Base-by-base conservation (phyloP, 345 rosid species). In the Carallia pectinifolia region DNA sequence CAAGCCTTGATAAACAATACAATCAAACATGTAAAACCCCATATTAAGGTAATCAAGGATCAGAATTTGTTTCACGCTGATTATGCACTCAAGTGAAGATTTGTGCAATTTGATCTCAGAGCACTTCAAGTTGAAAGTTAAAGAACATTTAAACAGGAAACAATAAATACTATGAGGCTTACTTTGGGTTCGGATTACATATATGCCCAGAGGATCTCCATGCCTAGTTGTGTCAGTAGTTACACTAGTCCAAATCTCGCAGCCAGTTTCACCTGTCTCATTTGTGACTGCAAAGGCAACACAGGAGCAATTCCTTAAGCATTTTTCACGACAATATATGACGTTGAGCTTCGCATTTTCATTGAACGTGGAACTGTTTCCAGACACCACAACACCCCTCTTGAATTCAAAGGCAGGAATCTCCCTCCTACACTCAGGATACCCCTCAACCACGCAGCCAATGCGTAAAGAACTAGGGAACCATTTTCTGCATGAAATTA, bases 231-330 rank as follows among this genome's bases (percentile, higher is more conserved):
- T 44, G 15, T 44, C 48, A 10, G 10, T 44, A 2, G 48, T 44
- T 44, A 44, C 48, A 44, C 4, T 33, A 59, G 72, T 39, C 88
- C 86, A 85, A 53, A 78, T 74, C 40, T 82, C 78, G 34, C 88
- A 85, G 13, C 76, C 81, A 5, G 79, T 84, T 44, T 40, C 74
- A 65, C 76, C 48, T 44, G 15, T 68, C 19, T 7, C 34, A 65
- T 79, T 19, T 36, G 69, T 71, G 5, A 84, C 69, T 76, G 86
- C 78, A 76, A 78, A 80, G 2, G 88, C 88, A 50, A 67, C 56
- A 67, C 88, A 85, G 52, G 78, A 67, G 70, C 81, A 80, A 64
- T 74, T 66, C 31, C 50, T 70, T 17, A 76, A 47, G 74, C 88
- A 85, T 37, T 31, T 38, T 38, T 9, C 62, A 27, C 12, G 29